phyloP scores from a whole-genome alignment of 2,329 filamentous ascomycete genomes.

The Nigrospora oryzae region DNA sequence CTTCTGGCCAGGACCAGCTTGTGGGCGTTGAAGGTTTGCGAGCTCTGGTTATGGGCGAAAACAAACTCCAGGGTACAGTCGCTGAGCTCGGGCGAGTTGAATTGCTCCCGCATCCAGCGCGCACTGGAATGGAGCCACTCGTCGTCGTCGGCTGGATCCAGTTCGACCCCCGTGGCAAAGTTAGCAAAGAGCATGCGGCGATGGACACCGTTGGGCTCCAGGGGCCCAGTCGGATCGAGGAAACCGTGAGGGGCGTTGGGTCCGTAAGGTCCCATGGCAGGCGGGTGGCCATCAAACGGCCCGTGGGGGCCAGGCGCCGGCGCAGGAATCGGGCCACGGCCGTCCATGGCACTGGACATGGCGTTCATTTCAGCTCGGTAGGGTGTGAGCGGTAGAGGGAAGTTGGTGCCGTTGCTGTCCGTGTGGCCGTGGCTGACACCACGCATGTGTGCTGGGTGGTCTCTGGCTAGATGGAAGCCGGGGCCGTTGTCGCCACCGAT shows the following conservation, averaged over 20 bases:
- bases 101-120: conserved; percentile 16
- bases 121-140: too few species aligned
- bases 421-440: conserved; percentile 14
- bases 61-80: conserved; percentile 33
- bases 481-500: conserved; percentile 16
- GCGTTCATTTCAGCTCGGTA: conserved; percentile 16
- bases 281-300: conserved; percentile 23
- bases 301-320: conserved; percentile 14
- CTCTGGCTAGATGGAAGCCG: conserved; percentile 8
- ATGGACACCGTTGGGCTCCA: conserved; percentile 30
- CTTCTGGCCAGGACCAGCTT: conserved; percentile 48
- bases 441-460: too few species aligned
- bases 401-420: conserved; percentile 15
- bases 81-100: conserved; percentile 28
- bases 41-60: conserved; percentile 17
- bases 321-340: conserved; percentile 12
- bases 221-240: conserved; percentile 52
- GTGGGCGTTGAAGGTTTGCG: conserved; percentile 27
- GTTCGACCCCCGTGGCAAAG: conserved; percentile 17
- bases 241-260: conserved; percentile 53
- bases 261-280: conserved; percentile 30
- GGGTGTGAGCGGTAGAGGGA: conserved; percentile 13
- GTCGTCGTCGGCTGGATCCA: too few species aligned
- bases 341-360: conserved; percentile 13
- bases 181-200: conserved; percentile 24